A percentile compares a stretch with the other conserved stretches of the same genome.
phyloP scores from a whole-genome alignment of 768 basidiomycete genomes.

The Mycena galericulata region DNA sequence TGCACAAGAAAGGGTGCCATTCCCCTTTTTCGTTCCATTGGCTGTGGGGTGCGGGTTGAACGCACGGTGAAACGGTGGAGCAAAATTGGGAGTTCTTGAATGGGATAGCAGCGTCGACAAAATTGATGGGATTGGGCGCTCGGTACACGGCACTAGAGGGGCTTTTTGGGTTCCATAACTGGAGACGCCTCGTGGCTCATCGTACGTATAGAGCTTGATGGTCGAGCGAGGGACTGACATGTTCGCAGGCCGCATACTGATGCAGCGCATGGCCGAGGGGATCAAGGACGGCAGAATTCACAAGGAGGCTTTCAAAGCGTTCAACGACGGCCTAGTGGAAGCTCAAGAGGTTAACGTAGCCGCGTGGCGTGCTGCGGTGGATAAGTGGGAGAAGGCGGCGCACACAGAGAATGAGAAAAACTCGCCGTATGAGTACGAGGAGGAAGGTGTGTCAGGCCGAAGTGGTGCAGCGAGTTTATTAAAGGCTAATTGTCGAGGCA shows the following conservation, averaged over 20 bases:
- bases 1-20: slow-evolving; percentile 34
- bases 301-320: background rate
- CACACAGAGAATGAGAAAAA: background rate
- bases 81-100: slow-evolving; percentile 37
- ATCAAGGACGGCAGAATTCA: background rate
- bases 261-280: background rate
- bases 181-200: background rate
- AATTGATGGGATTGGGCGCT: slow-evolving; percentile 31
- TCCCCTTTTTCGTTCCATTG: slow-evolving; percentile 22
- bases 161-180: background rate
- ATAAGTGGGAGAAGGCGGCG: background rate
- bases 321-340: background rate
- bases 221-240: background rate
- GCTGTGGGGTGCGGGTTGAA: slow-evolving; percentile 31
- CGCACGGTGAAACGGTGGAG: slow-evolving; percentile 40
- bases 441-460: background rate
- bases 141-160: background rate
- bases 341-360: background rate
- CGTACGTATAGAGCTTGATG: background rate
- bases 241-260: background rate
- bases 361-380: background rate
- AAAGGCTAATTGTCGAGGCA: no score
- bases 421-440: background rate
- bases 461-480: no score
- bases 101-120: slow-evolving; percentile 24